Evolutionary conservation across 768 basidiomycete species (phyloP).

Genomic region (Trametes elegans): DNA sequence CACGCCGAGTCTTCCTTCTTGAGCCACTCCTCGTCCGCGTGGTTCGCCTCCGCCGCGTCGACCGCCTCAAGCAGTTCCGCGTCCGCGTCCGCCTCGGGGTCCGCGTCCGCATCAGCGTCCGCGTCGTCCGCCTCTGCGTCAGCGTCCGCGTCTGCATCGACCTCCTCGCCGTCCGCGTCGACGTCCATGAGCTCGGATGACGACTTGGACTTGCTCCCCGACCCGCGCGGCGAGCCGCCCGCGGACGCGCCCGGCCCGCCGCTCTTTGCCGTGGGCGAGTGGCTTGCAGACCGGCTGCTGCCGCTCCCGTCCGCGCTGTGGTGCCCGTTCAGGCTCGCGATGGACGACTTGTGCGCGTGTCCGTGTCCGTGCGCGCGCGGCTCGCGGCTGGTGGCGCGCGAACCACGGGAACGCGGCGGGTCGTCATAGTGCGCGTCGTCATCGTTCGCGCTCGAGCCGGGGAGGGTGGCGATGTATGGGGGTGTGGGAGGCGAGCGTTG

Average conservation of each 20-base stretch:
- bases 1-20: slow-evolving; percentile 30
- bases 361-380: background rate
- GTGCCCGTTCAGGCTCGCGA: slow-evolving; percentile 1
- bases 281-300: slow-evolving; percentile 14
- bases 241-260: background rate
- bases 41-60: slow-evolving; percentile 39
- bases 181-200: slow-evolving; percentile 17
- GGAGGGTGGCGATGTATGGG: slow-evolving; percentile 27
- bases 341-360: background rate
- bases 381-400: background rate
- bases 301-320: background rate
- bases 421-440: slow-evolving; percentile 22
- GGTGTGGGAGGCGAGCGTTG: slow-evolving; percentile 22
- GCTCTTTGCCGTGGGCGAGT: slow-evolving; percentile 1
- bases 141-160: slow-evolving; percentile 33
- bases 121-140: slow-evolving; percentile 32
- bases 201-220: slow-evolving; percentile 11
- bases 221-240: slow-evolving; percentile 17
- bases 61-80: slow-evolving; percentile 38
- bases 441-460: slow-evolving; percentile 25
- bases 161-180: slow-evolving; percentile 21
- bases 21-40: slow-evolving; percentile 25
- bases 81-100: slow-evolving; percentile 33
- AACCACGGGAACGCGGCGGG: background rate
- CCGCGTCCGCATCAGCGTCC: slow-evolving; percentile 34